Base-by-base conservation (phyloP, 306 rosid genomes). In the Biancaea sappan region DNA sequence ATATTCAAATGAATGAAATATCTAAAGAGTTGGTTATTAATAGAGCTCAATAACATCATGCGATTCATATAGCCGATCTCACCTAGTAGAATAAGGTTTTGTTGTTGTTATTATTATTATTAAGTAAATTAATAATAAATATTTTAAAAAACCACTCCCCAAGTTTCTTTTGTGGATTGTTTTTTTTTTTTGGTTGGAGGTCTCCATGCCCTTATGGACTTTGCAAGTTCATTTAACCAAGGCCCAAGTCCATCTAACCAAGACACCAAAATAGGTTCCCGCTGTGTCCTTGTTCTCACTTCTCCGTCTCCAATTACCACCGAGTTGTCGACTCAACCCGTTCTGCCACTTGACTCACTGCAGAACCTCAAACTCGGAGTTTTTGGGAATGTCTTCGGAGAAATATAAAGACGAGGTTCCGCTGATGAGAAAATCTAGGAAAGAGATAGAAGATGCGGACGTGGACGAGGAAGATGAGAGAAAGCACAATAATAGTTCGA, bases 331-430 rank as follows among this genome's bases (percentile, higher is more conserved):
- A 65, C 44, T 63, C 69, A 31, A 47, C 72, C 10, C 22, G 41
- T 9, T 74, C 41, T 12, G 54, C 15, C 16, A 19, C 80, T 48
- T 21, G 31, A 62, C 77, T 66, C 80, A 40, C 62, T 22, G 44
- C 21, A 5, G 47, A 66, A 24, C 67, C 62, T 40, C 64, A 67
- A 61, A 63, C 64, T 40, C 14, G 60, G 68, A 58, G 50, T 40
- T 29, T 2, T 34, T 61, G 38, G 51, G 58, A 69, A 90, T 91
- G 96, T 80, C 84, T 6, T 60, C 83, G 1, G 90, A 76, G 35
- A 81, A 64, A 14, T 79, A 66, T 47, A 88, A 80, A 35, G 65
- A 34, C 26, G 85, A 76, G 65, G 59, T 80, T 66, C 83, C 88
- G 0, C 10, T 69, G 6, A 73, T 31, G 73, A 67, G 74, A 72